A percentile compares a stretch with the other conserved stretches of the same genome.
Evolutionary conservation across 495 filamentous ascomycete genomes (phyloP).

Genomic region (Aspergillus bridgeri): DNA sequence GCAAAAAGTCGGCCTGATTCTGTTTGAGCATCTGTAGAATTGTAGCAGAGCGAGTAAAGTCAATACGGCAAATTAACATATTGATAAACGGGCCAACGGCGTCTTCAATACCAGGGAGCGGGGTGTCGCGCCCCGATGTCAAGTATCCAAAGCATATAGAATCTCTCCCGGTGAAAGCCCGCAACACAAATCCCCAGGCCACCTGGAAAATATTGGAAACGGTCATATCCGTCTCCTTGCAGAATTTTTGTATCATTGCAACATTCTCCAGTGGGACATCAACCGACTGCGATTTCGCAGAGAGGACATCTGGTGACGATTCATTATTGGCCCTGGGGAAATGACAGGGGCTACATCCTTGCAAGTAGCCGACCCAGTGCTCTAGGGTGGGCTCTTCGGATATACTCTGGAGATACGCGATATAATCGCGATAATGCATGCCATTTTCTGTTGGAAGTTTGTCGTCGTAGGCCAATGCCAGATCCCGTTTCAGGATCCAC

Average conservation of each 20-base stretch:
- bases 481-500: no score
- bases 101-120: slow-evolving; percentile 24
- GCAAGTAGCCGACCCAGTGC: no score
- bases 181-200: slow-evolving; percentile 43
- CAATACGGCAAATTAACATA: slow-evolving; percentile 33
- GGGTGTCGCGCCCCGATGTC: slow-evolving; percentile 27
- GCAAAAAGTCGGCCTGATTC: no score
- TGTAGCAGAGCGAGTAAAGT: slow-evolving; percentile 2
- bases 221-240: slow-evolving; percentile 20
- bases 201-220: slow-evolving; percentile 29
- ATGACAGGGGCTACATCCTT: no score
- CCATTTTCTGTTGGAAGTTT: no score
- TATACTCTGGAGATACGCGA: no score
- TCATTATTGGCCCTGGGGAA: not conserved
- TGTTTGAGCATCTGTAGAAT: no score
- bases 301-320: not conserved
- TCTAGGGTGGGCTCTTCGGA: no score
- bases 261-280: not conserved
- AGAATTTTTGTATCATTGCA: slow-evolving; percentile 24
- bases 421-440: no score
- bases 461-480: no score
- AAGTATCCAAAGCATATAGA: slow-evolving; percentile 44
- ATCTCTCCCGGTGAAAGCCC: slow-evolving; percentile 36
- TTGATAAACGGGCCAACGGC: slow-evolving; percentile 36
- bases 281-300: not conserved